Percentiles rank a stretch among this genome's conserved stretches.
Evolutionary conservation across 768 basidiomycete species (phyloP).

Genomic region (Amanita pseudoporphyria): DNA sequence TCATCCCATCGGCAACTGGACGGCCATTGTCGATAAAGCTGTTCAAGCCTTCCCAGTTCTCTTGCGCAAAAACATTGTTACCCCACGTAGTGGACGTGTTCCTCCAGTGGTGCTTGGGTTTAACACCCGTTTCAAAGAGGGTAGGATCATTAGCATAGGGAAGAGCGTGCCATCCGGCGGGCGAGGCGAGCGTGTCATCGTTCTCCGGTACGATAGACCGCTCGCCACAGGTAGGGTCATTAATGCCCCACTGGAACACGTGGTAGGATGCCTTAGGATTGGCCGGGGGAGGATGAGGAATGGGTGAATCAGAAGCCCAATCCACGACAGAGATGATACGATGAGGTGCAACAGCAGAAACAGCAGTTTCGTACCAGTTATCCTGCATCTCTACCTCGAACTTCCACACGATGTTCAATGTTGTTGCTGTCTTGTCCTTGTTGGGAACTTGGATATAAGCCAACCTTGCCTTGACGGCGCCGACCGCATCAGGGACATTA

Average conservation of each 20-base stretch:
- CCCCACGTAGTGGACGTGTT: conserved; percentile 81
- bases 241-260: conserved; percentile 74
- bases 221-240: conserved; percentile 72
- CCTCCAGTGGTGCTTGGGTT: conserved; percentile 30
- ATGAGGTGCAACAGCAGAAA: conserved; percentile 66
- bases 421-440: conserved; percentile 42
- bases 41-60: conserved; percentile 79
- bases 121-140: conserved; percentile 1
- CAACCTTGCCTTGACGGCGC: conserved; percentile 70
- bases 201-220: conserved; percentile 51
- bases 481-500: conserved; percentile 69
- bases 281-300: conserved; percentile 28
- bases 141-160: conserved; percentile 64
- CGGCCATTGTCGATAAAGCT: conserved; percentile 66
- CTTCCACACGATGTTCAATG: conserved; percentile 79
- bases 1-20: conserved; percentile 45
- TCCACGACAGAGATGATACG: conserved; percentile 85
- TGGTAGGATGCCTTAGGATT: conserved; percentile 44
- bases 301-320: conserved; percentile 79
- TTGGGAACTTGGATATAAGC: conserved; percentile 78
- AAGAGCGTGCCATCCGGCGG: conserved; percentile 86
- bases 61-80: conserved; percentile 91
- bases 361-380: conserved; percentile 93
- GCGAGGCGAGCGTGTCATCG: conserved; percentile 71
- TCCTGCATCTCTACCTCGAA: conserved; percentile 91